These are phyloP conservation scores for Porphyrellus cyaneotinctus DNA, from an alignment of 768 basidiomycete species.

Conservation along the genomic window DNA sequence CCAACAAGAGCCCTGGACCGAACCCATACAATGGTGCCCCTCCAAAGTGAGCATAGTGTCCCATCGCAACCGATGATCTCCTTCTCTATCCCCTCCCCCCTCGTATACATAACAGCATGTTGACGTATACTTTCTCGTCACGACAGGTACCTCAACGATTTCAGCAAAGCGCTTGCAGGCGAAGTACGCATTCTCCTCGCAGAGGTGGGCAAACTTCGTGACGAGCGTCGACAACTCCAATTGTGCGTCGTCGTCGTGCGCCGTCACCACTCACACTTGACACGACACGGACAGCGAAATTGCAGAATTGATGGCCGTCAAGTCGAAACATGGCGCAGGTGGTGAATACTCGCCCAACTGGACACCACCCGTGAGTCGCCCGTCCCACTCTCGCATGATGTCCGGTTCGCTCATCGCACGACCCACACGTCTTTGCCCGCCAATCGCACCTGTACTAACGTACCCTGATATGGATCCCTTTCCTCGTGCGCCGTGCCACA, in stretches of 20 bases:
- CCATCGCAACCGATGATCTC: neutral
- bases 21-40: conserved; percentile 32
- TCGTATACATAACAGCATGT: neutral
- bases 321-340: conserved; percentile 76
- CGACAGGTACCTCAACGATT: conserved; percentile 52
- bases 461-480: neutral
- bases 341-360: conserved; percentile 78
- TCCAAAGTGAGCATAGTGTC: conserved; percentile 28
- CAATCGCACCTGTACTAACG: neutral
- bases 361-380: conserved; percentile 51
- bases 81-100: neutral
- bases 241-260: conserved; percentile 37
- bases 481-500: neutral
- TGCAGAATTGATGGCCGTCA: conserved; percentile 76
- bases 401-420: neutral
- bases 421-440: neutral
- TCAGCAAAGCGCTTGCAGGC: conserved; percentile 57
- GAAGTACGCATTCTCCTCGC: conserved; percentile 60
- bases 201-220: conserved; percentile 58
- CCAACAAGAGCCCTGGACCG: conserved; percentile 26
- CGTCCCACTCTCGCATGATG: neutral
- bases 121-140: conserved; percentile 4
- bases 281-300: conserved; percentile 55
- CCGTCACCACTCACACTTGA: too few species aligned
- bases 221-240: conserved; percentile 54